Evolutionary conservation across 2,329 filamentous ascomycete genomes (phyloP).

Genomic region (Ophiostoma quercus): DNA sequence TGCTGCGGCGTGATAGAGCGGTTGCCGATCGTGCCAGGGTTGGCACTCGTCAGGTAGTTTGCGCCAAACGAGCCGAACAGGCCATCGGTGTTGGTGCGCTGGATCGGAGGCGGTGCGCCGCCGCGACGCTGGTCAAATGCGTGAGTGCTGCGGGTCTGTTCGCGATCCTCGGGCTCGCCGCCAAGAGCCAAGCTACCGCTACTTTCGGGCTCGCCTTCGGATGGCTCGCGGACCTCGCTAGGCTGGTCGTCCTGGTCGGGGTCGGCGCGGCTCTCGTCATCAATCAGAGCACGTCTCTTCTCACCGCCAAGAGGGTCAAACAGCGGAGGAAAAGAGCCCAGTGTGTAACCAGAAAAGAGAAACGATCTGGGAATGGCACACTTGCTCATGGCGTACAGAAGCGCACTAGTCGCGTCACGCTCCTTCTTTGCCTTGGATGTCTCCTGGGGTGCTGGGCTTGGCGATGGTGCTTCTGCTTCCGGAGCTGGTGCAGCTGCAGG

Average conservation of each 20-base stretch:
- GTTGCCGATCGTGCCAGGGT: slow-evolving; percentile 28
- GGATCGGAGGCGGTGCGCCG: slow-evolving; percentile 71
- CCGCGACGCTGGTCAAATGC: slow-evolving; percentile 56
- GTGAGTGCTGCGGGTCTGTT: slow-evolving; percentile 48
- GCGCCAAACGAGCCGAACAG: slow-evolving; percentile 51
- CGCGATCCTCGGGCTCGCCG: slow-evolving; percentile 83
- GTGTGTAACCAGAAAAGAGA: slow-evolving; percentile 26
- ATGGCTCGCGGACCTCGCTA: slow-evolving; percentile 42
- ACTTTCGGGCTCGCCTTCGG: slow-evolving; percentile 73
- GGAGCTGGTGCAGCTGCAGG: background rate
- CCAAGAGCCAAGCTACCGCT: slow-evolving; percentile 82
- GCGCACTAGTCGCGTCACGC: slow-evolving; percentile 27
- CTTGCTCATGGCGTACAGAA: slow-evolving; percentile 38
- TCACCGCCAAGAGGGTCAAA: slow-evolving; percentile 79
- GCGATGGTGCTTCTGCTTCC: background rate
- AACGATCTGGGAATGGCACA: slow-evolving; percentile 36
- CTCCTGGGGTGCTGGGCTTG: background rate
- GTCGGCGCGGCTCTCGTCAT: slow-evolving; percentile 56
- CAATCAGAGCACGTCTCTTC: slow-evolving; percentile 71
- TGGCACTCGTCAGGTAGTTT: slow-evolving; percentile 43
- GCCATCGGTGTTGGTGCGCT: slow-evolving; percentile 52
- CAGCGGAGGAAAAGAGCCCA: slow-evolving; percentile 59
- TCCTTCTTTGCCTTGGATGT: slow-evolving; percentile 21
- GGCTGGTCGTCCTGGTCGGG: slow-evolving; percentile 45
- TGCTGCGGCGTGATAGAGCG: slow-evolving; percentile 31